Conservation (phyloP, 2,329 filamentous ascomycete genomes). For the Talaromyces verruculosus region DNA sequence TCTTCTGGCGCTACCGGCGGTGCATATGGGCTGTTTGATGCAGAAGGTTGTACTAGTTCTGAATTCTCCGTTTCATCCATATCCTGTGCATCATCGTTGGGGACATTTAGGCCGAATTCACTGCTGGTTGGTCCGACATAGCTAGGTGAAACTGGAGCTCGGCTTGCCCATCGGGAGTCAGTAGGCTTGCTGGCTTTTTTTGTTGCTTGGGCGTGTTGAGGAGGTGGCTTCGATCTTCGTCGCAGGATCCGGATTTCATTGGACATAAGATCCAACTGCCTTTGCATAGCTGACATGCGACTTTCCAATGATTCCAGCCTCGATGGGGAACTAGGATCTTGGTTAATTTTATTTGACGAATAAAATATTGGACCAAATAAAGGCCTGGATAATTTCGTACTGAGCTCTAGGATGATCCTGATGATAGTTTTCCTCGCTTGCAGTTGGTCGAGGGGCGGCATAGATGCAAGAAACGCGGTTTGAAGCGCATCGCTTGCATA, state of each 20-base stretch:
- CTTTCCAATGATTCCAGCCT: conserved; percentile 26
- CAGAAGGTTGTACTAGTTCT: conserved; percentile 9
- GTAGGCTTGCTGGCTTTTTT: conserved; percentile 8
- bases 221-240: background rate
- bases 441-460: background rate
- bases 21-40: conserved; percentile 2
- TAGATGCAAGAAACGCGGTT: conserved; percentile 18
- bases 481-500: conserved; percentile 18
- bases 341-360: background rate
- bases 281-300: conserved; percentile 31
- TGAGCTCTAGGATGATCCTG: background rate
- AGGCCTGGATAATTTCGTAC: background rate
- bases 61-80: conserved; percentile 19
- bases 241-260: conserved; percentile 31
- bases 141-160: conserved; percentile 32
- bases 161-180: conserved; percentile 20
- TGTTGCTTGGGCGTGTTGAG: conserved; percentile 13
- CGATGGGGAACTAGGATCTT: background rate
- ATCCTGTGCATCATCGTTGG: conserved; percentile 11
- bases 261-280: conserved; percentile 34
- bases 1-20: conserved; percentile 3
- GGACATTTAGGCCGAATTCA: conserved; percentile 34
- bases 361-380: background rate
- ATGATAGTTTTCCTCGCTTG: background rate
- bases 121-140: conserved; percentile 40